These are phyloP conservation scores for Sarocladiaceae sp. DNA, from an alignment of 2,329 filamentous ascomycete genomes.

Conservation along the genomic window DNA sequence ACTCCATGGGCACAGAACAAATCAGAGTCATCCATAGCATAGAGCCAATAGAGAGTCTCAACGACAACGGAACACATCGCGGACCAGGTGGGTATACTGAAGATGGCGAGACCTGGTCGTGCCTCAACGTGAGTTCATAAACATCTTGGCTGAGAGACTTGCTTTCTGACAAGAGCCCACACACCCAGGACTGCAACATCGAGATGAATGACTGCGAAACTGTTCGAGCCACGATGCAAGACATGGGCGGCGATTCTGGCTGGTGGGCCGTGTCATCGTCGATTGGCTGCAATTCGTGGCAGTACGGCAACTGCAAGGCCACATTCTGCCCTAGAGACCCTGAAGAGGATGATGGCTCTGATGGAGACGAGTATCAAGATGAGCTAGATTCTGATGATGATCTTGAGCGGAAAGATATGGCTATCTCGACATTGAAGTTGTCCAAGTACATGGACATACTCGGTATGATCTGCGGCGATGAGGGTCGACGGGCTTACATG, in stretches of 20 bases:
- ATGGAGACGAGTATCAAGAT: no score
- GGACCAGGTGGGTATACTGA: slow-evolving; percentile 5
- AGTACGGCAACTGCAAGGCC: slow-evolving; percentile 6
- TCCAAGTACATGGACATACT: neutral
- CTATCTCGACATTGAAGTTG: neutral
- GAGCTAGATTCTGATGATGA: no score
- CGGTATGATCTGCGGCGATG: neutral
- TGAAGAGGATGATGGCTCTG: neutral
- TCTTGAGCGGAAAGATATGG: neutral
- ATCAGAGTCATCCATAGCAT: neutral
- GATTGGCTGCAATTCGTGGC: slow-evolving; percentile 6
- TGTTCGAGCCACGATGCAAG: neutral
- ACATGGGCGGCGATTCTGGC: neutral
- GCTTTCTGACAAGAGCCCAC: no score
- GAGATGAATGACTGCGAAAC: neutral
- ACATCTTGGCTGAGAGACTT: no score
- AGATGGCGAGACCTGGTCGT: slow-evolving; percentile 1
- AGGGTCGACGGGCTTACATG: neutral
- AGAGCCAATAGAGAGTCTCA: neutral
- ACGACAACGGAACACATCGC: neutral
- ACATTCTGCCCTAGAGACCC: neutral
- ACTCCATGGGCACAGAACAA: neutral
- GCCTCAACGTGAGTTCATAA: neutral
- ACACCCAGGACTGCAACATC: neutral
- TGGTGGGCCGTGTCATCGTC: neutral